Percentiles rank a stretch among this genome's conserved stretches.
Conservation (phyloP, 208 protist genomes). For the Trypanosoma boissoni region DNA sequence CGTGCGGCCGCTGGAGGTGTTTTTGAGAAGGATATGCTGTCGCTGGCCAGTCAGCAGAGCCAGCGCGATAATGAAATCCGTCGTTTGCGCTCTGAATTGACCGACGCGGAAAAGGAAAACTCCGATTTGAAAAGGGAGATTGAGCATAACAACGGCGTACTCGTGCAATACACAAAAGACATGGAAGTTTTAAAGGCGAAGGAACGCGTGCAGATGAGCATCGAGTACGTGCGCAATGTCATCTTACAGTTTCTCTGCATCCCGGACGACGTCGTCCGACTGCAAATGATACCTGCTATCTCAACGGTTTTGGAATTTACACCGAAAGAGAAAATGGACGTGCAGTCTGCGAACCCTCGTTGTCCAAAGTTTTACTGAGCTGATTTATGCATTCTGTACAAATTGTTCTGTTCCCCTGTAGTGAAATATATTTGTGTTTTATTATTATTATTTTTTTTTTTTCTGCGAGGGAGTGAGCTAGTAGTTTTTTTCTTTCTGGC, state of each 20-base stretch:
- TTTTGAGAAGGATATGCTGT: slow-evolving; percentile 52
- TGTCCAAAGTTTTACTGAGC: slow-evolving; percentile 71
- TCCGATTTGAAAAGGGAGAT: slow-evolving; percentile 40
- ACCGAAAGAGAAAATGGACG: slow-evolving; percentile 65
- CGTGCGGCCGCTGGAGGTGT: slow-evolving; percentile 34
- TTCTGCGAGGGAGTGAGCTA: neutral
- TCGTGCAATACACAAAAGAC: slow-evolving; percentile 67
- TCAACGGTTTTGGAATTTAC: slow-evolving; percentile 82
- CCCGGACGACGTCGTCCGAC: slow-evolving; percentile 50
- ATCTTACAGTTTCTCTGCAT: slow-evolving; percentile 71
- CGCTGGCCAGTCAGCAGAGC: slow-evolving; percentile 32
- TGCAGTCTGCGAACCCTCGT: slow-evolving; percentile 50
- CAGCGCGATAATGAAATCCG: slow-evolving; percentile 36
- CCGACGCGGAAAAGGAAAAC: slow-evolving; percentile 48
- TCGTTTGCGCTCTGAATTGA: slow-evolving; percentile 15
- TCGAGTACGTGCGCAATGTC: slow-evolving; percentile 82
- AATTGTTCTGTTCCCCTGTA: neutral
- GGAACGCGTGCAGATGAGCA: slow-evolving; percentile 56
- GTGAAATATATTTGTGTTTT: neutral
- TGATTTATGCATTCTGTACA: neutral
- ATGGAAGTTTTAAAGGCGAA: slow-evolving; percentile 61
- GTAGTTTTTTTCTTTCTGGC: neutral
- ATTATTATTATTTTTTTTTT: slow-evolving; percentile 1
- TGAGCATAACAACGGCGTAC: slow-evolving; percentile 58
- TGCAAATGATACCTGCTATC: slow-evolving; percentile 87